Evolutionary conservation across 768 basidiomycete genomes (phyloP).

Genomic region (Guyanaporus albipodus): DNA sequence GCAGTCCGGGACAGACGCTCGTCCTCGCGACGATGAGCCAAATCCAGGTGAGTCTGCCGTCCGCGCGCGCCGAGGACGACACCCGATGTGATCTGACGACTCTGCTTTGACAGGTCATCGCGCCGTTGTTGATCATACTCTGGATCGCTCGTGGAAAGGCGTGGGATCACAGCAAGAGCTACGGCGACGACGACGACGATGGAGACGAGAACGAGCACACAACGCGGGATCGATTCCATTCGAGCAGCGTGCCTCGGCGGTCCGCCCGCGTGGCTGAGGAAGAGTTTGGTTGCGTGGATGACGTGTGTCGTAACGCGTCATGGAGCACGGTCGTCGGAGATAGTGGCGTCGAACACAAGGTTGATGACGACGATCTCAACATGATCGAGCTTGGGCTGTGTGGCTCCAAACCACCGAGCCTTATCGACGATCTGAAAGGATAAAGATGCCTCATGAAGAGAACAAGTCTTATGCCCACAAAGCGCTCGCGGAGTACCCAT

Average conservation of each 20-base stretch:
- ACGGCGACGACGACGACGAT: not conserved
- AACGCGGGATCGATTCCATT: not conserved
- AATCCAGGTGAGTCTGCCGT: constrained; percentile 16
- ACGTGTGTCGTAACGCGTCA: constrained; percentile 4
- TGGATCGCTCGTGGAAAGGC: constrained; percentile 21
- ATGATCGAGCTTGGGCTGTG: constrained; percentile 13
- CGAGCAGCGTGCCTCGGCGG: not conserved
- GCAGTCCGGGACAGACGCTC: constrained; percentile 15
- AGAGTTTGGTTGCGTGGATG: not conserved
- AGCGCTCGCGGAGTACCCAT: too few species aligned
- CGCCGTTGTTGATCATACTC: constrained; percentile 26
- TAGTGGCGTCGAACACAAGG: not conserved
- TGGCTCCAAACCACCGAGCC: constrained; percentile 1
- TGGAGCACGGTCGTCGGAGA: constrained; percentile 8
- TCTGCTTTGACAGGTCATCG: constrained; percentile 16
- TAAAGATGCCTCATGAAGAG: too few species aligned
- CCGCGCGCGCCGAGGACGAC: not conserved
- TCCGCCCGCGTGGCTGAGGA: too few species aligned
- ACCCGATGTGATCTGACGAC: not conserved
- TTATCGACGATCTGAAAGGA: constrained; percentile 1
- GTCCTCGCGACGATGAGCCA: constrained; percentile 23
- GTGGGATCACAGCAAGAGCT: constrained; percentile 7
- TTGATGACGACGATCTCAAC: not conserved
- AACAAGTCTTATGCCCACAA: too few species aligned
- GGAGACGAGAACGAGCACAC: too few species aligned